A percentile compares a stretch with the other conserved stretches of the same genome.
These are phyloP conservation scores for Physcomitrium patens DNA, from an alignment of 225 moss, liverwort and hornwort species.

Conservation along the genomic window DNA sequence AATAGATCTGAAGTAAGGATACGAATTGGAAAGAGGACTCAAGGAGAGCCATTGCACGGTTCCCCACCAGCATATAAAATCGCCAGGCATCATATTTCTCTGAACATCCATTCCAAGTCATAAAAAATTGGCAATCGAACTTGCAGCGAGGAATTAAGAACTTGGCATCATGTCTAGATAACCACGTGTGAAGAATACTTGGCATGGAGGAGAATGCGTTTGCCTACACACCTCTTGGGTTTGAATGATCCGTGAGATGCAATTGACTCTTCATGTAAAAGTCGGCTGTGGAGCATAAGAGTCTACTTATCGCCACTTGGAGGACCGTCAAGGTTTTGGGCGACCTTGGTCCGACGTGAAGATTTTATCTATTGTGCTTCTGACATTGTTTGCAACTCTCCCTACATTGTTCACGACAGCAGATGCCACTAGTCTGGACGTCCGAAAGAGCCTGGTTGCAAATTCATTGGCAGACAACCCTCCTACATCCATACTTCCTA, in stretches of 20 bases:
- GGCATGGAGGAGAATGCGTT: constrained; percentile 22
- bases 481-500: constrained; percentile 48
- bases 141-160: constrained; percentile 14
- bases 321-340: constrained; percentile 48
- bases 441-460: constrained; percentile 63
- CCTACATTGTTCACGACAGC: constrained; percentile 56
- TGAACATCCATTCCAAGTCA: neutral
- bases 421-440: constrained; percentile 59
- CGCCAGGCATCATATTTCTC: neutral
- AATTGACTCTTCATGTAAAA: constrained; percentile 14
- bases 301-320: constrained; percentile 16
- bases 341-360: constrained; percentile 61
- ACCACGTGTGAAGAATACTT: constrained; percentile 27
- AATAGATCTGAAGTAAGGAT: neutral
- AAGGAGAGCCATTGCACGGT: neutral
- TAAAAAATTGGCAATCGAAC: constrained; percentile 6
- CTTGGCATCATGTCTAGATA: neutral
- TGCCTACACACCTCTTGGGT: constrained; percentile 26
- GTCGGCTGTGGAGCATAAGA: constrained; percentile 17
- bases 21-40: neutral
- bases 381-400: constrained; percentile 56
- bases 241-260: neutral
- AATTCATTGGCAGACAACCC: constrained; percentile 64
- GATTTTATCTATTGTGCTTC: constrained; percentile 61
- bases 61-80: too few species aligned